phyloP scores from a whole-genome alignment of 805 yeast species.

The Myxozyma sirexii region DNA sequence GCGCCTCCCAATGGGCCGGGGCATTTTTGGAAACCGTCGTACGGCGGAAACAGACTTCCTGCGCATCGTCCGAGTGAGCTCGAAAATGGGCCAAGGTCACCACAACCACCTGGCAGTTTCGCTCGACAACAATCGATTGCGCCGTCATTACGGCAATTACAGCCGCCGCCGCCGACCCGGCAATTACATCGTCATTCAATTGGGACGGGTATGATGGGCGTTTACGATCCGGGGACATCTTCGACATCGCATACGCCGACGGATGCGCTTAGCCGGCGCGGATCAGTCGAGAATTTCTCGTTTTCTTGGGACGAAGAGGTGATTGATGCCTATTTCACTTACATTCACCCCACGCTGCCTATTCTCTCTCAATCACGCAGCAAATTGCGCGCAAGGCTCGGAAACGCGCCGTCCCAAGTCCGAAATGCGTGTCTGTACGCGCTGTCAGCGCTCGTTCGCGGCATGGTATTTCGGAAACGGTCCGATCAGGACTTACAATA shows the following conservation, averaged over 20 bases:
- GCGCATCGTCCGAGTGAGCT: slow-evolving; percentile 2
- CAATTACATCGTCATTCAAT: slow-evolving; percentile 18
- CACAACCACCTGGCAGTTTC: slow-evolving; percentile 1
- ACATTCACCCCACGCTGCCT: slow-evolving; percentile 46
- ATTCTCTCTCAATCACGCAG: slow-evolving; percentile 43
- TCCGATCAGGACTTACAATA: slow-evolving; percentile 11
- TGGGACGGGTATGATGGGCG: slow-evolving; percentile 19
- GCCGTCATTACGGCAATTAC: not conserved
- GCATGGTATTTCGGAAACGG: not conserved
- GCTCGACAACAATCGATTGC: slow-evolving; percentile 4
- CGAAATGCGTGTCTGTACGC: slow-evolving; percentile 39
- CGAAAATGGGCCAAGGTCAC: slow-evolving; percentile 2
- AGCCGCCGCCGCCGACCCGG: not conserved
- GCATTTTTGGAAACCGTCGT: slow-evolving; percentile 30
- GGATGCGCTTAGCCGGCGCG: slow-evolving; percentile 1
- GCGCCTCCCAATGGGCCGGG: slow-evolving; percentile 27
- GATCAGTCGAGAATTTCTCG: slow-evolving; percentile 6
- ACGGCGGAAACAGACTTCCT: slow-evolving; percentile 6
- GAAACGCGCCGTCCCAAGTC: slow-evolving; percentile 36
- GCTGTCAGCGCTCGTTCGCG: slow-evolving; percentile 26
- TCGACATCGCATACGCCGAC: not conserved
- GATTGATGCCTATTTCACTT: slow-evolving; percentile 44
- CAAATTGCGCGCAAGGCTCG: slow-evolving; percentile 40
- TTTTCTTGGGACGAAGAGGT: slow-evolving; percentile 38
- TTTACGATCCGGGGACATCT: slow-evolving; percentile 3